Conservation (phyloP, 1,139 yeast genomes). For the Wickerhamomyces sp. region DNA sequence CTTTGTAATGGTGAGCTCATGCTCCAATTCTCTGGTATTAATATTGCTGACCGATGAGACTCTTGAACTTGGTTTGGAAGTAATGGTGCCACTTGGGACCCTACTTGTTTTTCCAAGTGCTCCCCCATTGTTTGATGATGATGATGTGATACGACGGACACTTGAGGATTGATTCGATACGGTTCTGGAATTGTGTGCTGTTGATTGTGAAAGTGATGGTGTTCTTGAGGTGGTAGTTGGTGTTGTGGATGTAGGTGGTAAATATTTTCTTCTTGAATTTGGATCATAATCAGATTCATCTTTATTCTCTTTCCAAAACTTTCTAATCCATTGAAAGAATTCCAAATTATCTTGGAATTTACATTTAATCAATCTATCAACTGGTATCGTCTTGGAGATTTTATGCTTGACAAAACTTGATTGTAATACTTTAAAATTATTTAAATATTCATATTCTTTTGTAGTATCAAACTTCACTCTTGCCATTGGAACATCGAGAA, state of each 20-base stretch:
- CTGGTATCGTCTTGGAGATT: slow-evolving; percentile 73
- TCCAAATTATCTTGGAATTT: slow-evolving; percentile 91
- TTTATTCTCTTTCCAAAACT: slow-evolving; percentile 73
- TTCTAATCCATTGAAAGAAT: slow-evolving; percentile 87
- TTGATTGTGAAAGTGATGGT: background rate
- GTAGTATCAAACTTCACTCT: slow-evolving; percentile 68
- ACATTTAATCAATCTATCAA: slow-evolving; percentile 79
- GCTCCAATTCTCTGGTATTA: slow-evolving; percentile 24
- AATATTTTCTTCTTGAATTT: slow-evolving; percentile 42
- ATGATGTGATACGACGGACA: slow-evolving; percentile 2
- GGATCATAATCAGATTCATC: slow-evolving; percentile 73
- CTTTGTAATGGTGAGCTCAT: slow-evolving; percentile 30
- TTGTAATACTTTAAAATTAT: slow-evolving; percentile 83
- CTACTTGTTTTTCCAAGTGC: slow-evolving; percentile 8
- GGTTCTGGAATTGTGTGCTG: background rate
- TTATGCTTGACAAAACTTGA: slow-evolving; percentile 65
- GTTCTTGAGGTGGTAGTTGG: slow-evolving; percentile 12
- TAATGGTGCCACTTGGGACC: slow-evolving; percentile 4
- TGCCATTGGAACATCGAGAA: slow-evolving; percentile 72
- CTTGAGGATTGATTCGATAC: background rate
- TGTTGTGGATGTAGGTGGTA: slow-evolving; percentile 22
- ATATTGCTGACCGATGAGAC: slow-evolving; percentile 16
- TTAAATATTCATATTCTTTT: slow-evolving; percentile 71
- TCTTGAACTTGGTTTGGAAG: slow-evolving; percentile 22
- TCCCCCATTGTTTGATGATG: slow-evolving; percentile 2